Evolutionary conservation across 2,329 filamentous ascomycete genomes (phyloP), one percentile per base, ranked within the genome.

Genomic region (Aquanectria penicillioides): DNA sequence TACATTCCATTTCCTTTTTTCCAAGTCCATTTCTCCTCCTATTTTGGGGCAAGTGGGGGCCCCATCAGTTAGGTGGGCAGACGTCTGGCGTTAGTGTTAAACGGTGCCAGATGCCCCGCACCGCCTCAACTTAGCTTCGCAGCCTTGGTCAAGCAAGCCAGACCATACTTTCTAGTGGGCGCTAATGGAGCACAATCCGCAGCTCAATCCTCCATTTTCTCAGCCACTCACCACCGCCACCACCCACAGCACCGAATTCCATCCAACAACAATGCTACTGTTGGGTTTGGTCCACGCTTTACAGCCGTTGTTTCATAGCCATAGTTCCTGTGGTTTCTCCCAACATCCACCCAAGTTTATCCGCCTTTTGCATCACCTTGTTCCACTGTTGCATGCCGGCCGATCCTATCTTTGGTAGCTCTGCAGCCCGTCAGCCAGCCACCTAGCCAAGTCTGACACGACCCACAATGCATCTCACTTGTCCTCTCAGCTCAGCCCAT

Each of bases 341-440:
- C 10, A 20, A 22, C 13, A 13, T 12, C 15, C 26, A 15, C 41
- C 17, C n/a, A n/a, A n/a, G n/a, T n/a, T n/a, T n/a, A n/a, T n/a
- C n/a, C n/a, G n/a, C n/a, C n/a, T n/a, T n/a, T n/a, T n/a, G n/a
- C n/a, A n/a, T n/a, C n/a, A n/a, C n/a, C n/a, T n/a, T n/a, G n/a
- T n/a, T n/a, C n/a, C n/a, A n/a, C n/a, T n/a, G n/a, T n/a, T n/a
- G n/a, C n/a, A n/a, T n/a, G n/a, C n/a, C n/a, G n/a, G n/a, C n/a
- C 26, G 28, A 46, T 33, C 26, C 15, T 31, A 33, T 33, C 41
- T 33, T n/a, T n/a, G n/a, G n/a, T 36, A 15, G 12, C 20, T 25
- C 17, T 46, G 31, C 22, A 50, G 18, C 33, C 33, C 18, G 28
- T 37, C 52, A 48, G 28, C 38, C 44, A 43, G 44, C 53, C 53